Percentiles rank a stretch among this genome's conserved stretches.
These are phyloP conservation scores for Trypethelium eluteriae DNA, from an alignment of 495 filamentous ascomycete genomes.

Conservation along the genomic window DNA sequence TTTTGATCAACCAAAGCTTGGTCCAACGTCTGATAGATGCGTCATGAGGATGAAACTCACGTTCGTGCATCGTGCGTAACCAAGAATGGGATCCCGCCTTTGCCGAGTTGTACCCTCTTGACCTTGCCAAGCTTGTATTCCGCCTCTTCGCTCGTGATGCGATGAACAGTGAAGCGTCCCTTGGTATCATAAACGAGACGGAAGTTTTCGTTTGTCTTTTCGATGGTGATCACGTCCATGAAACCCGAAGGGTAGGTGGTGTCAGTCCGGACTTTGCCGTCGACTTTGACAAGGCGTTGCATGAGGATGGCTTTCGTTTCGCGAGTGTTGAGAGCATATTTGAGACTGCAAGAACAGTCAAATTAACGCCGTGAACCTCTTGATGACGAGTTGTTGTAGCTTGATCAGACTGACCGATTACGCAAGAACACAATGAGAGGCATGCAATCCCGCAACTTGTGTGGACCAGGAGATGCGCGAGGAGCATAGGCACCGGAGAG, in stretches of 20 bases:
- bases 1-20: constrained; percentile 80
- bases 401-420: constrained; percentile 52
- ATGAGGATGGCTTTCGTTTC: constrained; percentile 97
- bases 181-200: constrained; percentile 99
- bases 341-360: constrained; percentile 52
- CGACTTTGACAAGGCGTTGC: constrained; percentile 99
- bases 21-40: constrained; percentile 98
- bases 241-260: constrained; percentile 94
- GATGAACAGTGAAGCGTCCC: constrained; percentile 99
- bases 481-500: constrained; percentile 96
- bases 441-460: constrained; percentile 98
- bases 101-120: constrained; percentile 97
- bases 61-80: constrained; percentile 99
- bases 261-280: constrained; percentile 99
- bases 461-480: constrained; percentile 90
- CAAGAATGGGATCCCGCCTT: constrained; percentile 99
- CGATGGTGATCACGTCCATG: constrained; percentile 98
- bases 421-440: constrained; percentile 98
- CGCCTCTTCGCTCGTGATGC: constrained; percentile 95
- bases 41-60: constrained; percentile 60
- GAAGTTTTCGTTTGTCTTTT: constrained; percentile 99
- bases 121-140: constrained; percentile 99
- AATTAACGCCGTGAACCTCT: neutral
- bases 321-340: constrained; percentile 98
- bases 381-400: neutral